Evolutionary conservation across 306 rosid species (phyloP), one percentile per base, ranked within the genome.

Genomic region (Pueraria montana): DNA sequence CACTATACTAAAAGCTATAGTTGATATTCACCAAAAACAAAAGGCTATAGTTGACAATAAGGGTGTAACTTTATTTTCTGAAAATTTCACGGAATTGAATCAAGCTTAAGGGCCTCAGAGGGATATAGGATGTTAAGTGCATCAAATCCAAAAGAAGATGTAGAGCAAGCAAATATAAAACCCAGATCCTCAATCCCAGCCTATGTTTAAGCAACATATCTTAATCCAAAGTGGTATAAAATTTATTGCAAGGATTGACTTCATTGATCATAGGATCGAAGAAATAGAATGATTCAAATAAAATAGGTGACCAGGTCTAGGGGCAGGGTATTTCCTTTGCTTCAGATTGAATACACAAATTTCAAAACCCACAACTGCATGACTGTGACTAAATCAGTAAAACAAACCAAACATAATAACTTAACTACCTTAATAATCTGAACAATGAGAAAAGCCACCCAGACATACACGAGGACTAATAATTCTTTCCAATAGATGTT

Each of bases 371-470:
- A 72, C 17, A 73, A 52, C 58, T 45, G 38, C 40, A 24, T 43
- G 7, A 38, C 49, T 10, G 34, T 50, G 48, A 34, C 59, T 53
- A 58, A 79, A 79, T 24, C 64, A 63, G 11, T 49, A 17, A 38
- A 68, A 11, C 2, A 53, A 83, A 49, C 6, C 4, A 65, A 85
- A 34, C 63, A 12, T 58, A 45, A 66, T 16, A 56, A 49, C 66
- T 86, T 76, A 72, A 43, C 30, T 79, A 91, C 97, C 93, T 93
- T 93, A n/a, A 90, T 78, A 68, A 93, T 87, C 91, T 93, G 97
- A 69, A 93, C 88, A 84, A 83, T 42, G 30, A 93, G 96, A 81
- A 91, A 93, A 74, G 89, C 96, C 64, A 91, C 89, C 97, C 97
- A 93, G 42, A 93, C 97, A 80, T 82, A 93, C 76, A 89, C 20